Conservation (phyloP, 2,329 filamentous ascomycete genomes). For the Clonostachys sp. region DNA sequence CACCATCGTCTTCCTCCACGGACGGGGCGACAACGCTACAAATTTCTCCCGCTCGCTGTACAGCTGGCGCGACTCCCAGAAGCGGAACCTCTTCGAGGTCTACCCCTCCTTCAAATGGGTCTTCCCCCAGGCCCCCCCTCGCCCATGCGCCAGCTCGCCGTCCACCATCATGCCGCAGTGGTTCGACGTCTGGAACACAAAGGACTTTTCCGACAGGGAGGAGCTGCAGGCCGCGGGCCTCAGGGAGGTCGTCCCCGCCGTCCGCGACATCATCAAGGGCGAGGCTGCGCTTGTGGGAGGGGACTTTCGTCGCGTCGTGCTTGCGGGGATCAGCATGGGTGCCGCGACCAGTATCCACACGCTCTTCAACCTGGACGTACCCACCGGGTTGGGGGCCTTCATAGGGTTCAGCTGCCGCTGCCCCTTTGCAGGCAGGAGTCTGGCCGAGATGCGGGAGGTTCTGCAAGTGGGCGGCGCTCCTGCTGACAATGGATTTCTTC, state of each 20-base stretch:
- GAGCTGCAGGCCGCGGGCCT: slow-evolving; percentile 35
- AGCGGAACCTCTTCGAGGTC: slow-evolving; percentile 23
- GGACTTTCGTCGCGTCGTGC: slow-evolving; percentile 28
- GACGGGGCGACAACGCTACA: slow-evolving; percentile 31
- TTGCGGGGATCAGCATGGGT: slow-evolving; percentile 42
- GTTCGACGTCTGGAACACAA: slow-evolving; percentile 44
- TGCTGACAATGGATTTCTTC: slow-evolving; percentile 9
- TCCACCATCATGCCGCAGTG: slow-evolving; percentile 30
- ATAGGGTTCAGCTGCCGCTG: slow-evolving; percentile 30
- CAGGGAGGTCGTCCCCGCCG: slow-evolving; percentile 23
- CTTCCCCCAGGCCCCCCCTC: slow-evolving; percentile 36
- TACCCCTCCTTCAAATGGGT: slow-evolving; percentile 44
- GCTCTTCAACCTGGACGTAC: slow-evolving; percentile 24
- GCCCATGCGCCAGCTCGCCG: slow-evolving; percentile 11
- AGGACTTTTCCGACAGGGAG: slow-evolving; percentile 31
- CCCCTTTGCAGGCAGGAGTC: slow-evolving; percentile 23
- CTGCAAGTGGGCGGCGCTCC: slow-evolving; percentile 8
- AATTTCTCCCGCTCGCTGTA: slow-evolving; percentile 22
- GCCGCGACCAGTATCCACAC: slow-evolving; percentile 31
- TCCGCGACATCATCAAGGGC: slow-evolving; percentile 21
- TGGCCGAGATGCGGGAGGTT: slow-evolving; percentile 21
- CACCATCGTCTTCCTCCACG: slow-evolving; percentile 39
- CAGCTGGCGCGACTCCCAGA: slow-evolving; percentile 19
- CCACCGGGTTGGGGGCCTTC: slow-evolving; percentile 18
- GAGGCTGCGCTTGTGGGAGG: slow-evolving; percentile 30